These are phyloP conservation scores for Syzygium jambos DNA, from an alignment of 345 rosid species.

Conservation along the genomic window DNA sequence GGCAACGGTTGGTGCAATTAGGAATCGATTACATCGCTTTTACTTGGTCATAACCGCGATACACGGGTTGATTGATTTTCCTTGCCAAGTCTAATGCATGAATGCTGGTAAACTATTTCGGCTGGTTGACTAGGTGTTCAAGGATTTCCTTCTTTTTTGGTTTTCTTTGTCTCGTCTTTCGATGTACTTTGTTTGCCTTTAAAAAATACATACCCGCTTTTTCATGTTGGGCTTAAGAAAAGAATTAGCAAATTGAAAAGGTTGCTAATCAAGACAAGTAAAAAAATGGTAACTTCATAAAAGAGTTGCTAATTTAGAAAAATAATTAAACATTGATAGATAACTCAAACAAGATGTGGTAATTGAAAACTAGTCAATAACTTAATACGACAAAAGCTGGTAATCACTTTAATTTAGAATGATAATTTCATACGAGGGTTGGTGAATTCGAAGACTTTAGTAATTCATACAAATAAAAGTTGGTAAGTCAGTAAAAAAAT, in stretches of 20 bases:
- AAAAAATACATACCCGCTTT: neutral
- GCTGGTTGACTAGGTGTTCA: neutral
- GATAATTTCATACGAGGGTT: neutral
- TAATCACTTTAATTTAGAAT: neutral
- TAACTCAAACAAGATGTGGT: neutral
- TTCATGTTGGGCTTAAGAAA: neutral
- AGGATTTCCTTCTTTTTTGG: neutral
- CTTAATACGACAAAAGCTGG: neutral
- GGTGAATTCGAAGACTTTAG: neutral
- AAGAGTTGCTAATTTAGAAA: neutral
- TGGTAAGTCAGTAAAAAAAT: neutral
- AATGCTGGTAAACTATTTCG: neutral
- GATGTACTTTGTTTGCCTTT: neutral
- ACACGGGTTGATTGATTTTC: neutral
- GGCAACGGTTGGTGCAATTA: neutral
- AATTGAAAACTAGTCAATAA: neutral
- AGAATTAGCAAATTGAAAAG: neutral
- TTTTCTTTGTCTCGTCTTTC: neutral
- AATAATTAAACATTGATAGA: neutral
- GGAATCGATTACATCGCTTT: neutral
- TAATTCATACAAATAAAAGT: neutral
- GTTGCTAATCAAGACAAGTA: neutral
- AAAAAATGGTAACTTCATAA: neutral
- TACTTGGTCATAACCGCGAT: neutral
- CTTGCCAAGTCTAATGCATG: neutral